phyloP scores from a whole-genome alignment of 116 monocot species.

The Posidonia oceanica region DNA sequence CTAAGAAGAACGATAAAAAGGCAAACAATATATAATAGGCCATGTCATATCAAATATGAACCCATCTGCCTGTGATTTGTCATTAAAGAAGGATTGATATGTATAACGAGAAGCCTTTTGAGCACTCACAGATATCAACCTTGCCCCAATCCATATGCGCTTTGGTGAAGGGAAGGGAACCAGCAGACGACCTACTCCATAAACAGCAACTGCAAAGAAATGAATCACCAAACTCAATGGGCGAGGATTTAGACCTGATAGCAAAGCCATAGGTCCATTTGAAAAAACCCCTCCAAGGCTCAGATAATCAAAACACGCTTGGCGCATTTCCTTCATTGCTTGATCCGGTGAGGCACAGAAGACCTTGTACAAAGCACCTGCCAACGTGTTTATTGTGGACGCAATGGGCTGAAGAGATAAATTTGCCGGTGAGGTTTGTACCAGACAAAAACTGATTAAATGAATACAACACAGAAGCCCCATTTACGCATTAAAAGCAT shows the following conservation, averaged over 20 bases:
- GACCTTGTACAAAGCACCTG: constrained; percentile 75
- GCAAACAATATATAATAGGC: no score
- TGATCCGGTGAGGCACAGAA: constrained; percentile 64
- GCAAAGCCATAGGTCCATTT: constrained; percentile 52
- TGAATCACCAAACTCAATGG: constrained; percentile 63
- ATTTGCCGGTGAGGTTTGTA: no score
- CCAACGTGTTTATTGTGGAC: constrained; percentile 86
- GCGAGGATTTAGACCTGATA: constrained; percentile 70
- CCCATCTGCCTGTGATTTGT: no score
- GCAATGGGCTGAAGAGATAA: constrained; percentile 49
- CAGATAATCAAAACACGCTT: constrained; percentile 77
- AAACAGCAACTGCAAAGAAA: constrained; percentile 84
- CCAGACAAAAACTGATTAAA: no score
- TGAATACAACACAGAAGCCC: no score
- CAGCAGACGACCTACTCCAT: constrained; percentile 69
- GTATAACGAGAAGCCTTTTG: no score
- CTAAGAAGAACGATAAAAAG: no score
- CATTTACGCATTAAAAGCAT: background rate
- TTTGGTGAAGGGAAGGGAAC: constrained; percentile 69
- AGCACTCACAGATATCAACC: constrained; percentile 56
- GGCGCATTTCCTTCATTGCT: constrained; percentile 63
- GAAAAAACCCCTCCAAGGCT: constrained; percentile 69
- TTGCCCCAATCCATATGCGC: constrained; percentile 61
- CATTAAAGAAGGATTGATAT: background rate
- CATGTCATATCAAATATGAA: no score